Base-by-base conservation (phyloP, 257 asterid species). In the Solanum appendiculatum region DNA sequence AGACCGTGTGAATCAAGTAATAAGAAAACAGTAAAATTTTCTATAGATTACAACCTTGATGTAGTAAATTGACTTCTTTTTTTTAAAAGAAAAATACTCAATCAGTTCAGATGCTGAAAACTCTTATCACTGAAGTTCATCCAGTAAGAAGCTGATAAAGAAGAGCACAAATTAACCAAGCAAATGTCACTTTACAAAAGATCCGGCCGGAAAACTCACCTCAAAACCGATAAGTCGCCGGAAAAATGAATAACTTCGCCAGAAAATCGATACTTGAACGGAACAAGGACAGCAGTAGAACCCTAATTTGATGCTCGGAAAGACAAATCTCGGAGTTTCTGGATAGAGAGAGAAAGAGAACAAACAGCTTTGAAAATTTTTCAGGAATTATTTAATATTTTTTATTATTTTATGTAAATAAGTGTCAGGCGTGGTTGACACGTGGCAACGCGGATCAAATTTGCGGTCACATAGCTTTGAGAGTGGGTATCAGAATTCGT, bases 401-500 rank as follows among this genome's bases (percentile, higher is more conserved):
- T 31, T 86, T 16, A 40, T 63, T 25, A 37, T 73, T 44, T 86
- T 66, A 33, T 68, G 82, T 82, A 87, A 91, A 87, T n/a, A 42
- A 80, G 92, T 84, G 96, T 78, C 89, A 31, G 25, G 88, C 83
- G 69, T 34, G 86, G 66, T 10, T 60, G 95, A 21, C 98, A 94
- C 98, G 98, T 95, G 98, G 92, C 91, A 81, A 7, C 6, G 56
- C 58, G 89, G 86, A 91, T 92, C 91, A 91, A 89, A 88, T 85
- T 85, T 44, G 68, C 86, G 93, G 94, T 93, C 88, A 95, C 89
- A 82, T 56, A 36, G 89, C 72, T 83, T 14, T 10, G 78, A 87
- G 87, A 73, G 92, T 90, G 92, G 90, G 97, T 90, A 91, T 94
- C 94, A 86, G 86, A 94, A 95, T 90, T 96, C 87, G 98, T 96